Conservation (phyloP, 2,329 filamentous ascomycete species). For the Ophiostoma angusticollis region DNA sequence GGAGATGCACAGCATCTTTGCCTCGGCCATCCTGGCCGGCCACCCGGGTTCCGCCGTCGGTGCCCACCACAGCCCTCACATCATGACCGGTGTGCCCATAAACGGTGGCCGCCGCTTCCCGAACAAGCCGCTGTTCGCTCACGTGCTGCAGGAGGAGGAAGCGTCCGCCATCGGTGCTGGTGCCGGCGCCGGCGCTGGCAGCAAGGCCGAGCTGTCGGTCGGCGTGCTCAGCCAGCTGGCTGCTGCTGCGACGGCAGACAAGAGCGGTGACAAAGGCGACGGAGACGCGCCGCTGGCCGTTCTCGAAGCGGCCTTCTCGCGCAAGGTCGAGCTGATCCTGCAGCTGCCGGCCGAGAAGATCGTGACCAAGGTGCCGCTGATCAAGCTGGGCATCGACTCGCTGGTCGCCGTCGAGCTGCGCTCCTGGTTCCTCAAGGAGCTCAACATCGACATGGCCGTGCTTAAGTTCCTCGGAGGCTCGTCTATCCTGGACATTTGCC, state of each 20-base stretch:
- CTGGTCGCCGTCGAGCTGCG: constrained; percentile 32
- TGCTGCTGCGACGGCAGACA: no score
- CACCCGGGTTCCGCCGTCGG: constrained; percentile 13
- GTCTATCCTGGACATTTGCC: constrained; percentile 9
- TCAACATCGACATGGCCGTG: constrained; percentile 22
- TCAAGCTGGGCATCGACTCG: constrained; percentile 27
- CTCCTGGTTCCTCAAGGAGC: constrained; percentile 26
- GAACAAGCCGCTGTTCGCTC: constrained; percentile 6
- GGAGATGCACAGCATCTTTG: constrained; percentile 10
- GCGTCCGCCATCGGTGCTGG: not conserved
- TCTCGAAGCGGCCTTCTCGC: constrained; percentile 7
- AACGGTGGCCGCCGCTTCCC: constrained; percentile 8
- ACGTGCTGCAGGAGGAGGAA: constrained; percentile 6
- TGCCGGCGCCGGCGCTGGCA: not conserved
- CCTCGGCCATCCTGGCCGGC: constrained; percentile 8
- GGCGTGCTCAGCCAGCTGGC: constrained; percentile 6
- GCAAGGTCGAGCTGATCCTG: constrained; percentile 11
- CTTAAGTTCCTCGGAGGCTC: constrained; percentile 24
- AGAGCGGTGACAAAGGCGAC: no score
- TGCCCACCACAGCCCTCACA: constrained; percentile 1
- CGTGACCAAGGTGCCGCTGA: constrained; percentile 15
- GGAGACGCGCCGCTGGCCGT: constrained; percentile 6
- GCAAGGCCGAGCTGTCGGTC: constrained; percentile 7
- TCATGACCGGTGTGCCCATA: constrained; percentile 6
- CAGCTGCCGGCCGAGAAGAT: constrained; percentile 7